Percentiles rank a stretch among this genome's conserved stretches.
Evolutionary conservation across 805 yeast genomes (phyloP).

Genomic region (Saturnispora dispora): DNA sequence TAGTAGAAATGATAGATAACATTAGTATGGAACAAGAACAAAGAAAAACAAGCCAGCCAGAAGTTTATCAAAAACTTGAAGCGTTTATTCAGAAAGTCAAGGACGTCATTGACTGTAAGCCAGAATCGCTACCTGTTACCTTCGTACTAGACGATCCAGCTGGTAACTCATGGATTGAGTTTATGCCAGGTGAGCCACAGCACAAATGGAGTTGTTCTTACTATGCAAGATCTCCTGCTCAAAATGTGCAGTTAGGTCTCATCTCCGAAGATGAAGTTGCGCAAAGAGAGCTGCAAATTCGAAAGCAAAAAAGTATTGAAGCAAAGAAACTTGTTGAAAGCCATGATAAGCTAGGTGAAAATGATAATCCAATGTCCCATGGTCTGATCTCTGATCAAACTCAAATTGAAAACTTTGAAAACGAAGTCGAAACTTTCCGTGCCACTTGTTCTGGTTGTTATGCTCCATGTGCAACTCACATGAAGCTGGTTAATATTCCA

Average conservation of each 20-base stretch:
- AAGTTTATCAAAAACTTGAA: slow-evolving; percentile 63
- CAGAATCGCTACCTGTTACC: slow-evolving; percentile 64
- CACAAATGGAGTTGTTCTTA: slow-evolving; percentile 86
- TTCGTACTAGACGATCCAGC: slow-evolving; percentile 85
- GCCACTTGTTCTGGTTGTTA: slow-evolving; percentile 91
- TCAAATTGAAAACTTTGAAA: slow-evolving; percentile 71
- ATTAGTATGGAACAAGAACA: slow-evolving; percentile 71
- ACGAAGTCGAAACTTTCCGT: slow-evolving; percentile 87
- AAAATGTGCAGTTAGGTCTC: slow-evolving; percentile 76
- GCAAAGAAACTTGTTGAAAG: slow-evolving; percentile 12
- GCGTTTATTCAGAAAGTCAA: slow-evolving; percentile 55
- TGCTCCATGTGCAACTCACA: slow-evolving; percentile 78
- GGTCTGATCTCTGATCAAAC: slow-evolving; percentile 63
- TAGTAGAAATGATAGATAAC: slow-evolving; percentile 77
- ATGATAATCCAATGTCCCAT: slow-evolving; percentile 34
- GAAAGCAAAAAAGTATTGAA: slow-evolving; percentile 11
- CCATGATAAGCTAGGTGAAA: slow-evolving; percentile 27
- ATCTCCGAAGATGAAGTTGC: slow-evolving; percentile 60
- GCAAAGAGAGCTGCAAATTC: slow-evolving; percentile 33
- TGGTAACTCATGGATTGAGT: slow-evolving; percentile 96
- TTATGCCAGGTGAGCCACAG: slow-evolving; percentile 72
- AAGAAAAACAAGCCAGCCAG: slow-evolving; percentile 69
- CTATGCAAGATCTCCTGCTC: slow-evolving; percentile 79
- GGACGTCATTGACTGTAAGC: slow-evolving; percentile 54
- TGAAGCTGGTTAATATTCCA: slow-evolving; percentile 95